phyloP scores from a whole-genome alignment of 139 green algal genomes.

The Coelastrella sp. region DNA sequence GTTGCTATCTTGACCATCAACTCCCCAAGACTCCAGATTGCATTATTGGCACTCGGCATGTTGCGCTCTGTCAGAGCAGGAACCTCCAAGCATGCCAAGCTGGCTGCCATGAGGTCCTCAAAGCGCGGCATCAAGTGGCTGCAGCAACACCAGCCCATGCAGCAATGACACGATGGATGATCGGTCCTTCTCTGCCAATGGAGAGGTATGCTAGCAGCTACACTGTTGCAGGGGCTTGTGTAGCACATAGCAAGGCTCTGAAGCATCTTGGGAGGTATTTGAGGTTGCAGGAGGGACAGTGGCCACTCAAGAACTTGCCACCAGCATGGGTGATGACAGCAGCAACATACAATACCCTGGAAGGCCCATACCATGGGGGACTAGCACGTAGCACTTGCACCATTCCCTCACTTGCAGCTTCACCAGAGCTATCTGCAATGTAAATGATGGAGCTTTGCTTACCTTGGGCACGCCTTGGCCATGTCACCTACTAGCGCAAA shows the following conservation, averaged over 20 bases:
- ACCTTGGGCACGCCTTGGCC: conserved; percentile 64
- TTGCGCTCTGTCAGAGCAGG: conserved; percentile 49
- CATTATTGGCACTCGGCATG: conserved; percentile 94
- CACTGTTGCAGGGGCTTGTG: too few species aligned
- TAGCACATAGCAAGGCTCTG: too few species aligned
- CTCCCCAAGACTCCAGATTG: conserved; percentile 93
- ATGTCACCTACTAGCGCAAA: conserved; percentile 97
- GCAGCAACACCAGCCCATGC: background rate
- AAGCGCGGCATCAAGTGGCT: conserved; percentile 68
- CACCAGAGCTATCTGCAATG: conserved; percentile 64
- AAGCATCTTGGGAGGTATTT: too few species aligned
- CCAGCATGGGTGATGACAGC: background rate
- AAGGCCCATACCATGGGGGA: background rate
- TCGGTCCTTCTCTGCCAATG: background rate
- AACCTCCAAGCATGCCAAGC: conserved; percentile 48
- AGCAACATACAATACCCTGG: background rate
- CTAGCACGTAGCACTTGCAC: conserved; percentile 47
- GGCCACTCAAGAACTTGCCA: too few species aligned
- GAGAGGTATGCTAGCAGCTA: too few species aligned
- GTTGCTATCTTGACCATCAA: conserved; percentile 71
- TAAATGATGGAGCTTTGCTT: background rate
- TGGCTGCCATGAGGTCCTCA: conserved; percentile 55
- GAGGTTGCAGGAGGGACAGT: too few species aligned
- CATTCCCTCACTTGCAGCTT: conserved; percentile 53
- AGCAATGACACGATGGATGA: background rate